Evolutionary conservation across 352 stramenopile species (phyloP).

Genomic region (Phytopythium cucurbitacearum): DNA sequence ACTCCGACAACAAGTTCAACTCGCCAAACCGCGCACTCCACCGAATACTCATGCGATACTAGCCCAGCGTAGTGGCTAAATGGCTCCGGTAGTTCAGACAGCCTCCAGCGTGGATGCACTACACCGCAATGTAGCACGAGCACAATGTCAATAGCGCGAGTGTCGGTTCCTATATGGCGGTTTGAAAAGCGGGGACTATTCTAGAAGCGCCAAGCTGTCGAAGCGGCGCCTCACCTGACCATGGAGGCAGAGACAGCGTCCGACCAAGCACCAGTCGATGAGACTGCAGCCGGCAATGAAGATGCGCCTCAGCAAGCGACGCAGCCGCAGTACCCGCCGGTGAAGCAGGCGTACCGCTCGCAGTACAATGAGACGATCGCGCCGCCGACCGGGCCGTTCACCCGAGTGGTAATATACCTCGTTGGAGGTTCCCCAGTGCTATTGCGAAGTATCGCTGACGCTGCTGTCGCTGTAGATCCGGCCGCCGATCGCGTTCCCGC

Average conservation of each 20-base stretch:
- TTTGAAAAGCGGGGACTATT: too few species aligned
- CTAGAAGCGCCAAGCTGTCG: neutral
- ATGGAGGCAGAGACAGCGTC: slow-evolving; percentile 11
- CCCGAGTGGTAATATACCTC: slow-evolving; percentile 21
- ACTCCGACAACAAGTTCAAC: too few species aligned
- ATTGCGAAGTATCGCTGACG: too few species aligned
- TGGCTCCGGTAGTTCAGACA: too few species aligned
- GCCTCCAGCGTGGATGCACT: too few species aligned
- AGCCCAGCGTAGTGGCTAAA: too few species aligned
- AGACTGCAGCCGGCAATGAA: neutral
- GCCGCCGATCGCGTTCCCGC: slow-evolving; percentile 50
- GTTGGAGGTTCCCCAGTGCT: neutral
- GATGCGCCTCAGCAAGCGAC: neutral
- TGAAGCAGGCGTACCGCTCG: slow-evolving; percentile 37
- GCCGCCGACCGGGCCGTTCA: slow-evolving; percentile 28
- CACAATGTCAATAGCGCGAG: too few species aligned
- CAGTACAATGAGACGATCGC: slow-evolving; percentile 58
- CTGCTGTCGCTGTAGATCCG: slow-evolving; percentile 29
- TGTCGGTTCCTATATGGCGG: too few species aligned
- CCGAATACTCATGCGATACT: too few species aligned
- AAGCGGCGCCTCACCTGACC: neutral
- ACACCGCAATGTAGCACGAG: too few species aligned
- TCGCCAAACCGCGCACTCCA: too few species aligned
- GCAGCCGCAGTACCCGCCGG: neutral
- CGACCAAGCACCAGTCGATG: neutral